Conservation (phyloP, 148 eudicot species). For the Rhododendron ovatum region DNA sequence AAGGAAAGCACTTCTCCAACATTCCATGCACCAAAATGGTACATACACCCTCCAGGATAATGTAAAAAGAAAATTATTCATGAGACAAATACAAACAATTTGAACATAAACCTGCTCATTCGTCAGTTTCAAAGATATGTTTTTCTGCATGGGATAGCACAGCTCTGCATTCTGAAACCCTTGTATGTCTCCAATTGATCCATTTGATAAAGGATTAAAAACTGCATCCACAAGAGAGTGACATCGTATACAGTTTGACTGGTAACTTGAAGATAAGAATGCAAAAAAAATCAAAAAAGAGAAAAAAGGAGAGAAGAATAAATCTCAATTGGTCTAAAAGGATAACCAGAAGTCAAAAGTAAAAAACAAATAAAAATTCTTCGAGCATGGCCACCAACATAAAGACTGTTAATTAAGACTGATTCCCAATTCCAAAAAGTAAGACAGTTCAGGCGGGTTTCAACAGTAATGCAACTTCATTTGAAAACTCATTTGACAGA, state of each 20-base stretch:
- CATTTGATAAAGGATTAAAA: conserved; percentile 51
- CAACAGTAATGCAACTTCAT: not conserved
- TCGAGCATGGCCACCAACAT: not conserved
- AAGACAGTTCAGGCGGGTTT: not conserved
- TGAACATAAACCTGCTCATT: conserved; percentile 66
- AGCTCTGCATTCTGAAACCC: conserved; percentile 48
- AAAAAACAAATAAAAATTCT: not conserved
- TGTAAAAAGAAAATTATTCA: not conserved
- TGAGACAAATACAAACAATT: not conserved
- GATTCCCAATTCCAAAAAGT: not conserved
- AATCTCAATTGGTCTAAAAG: not conserved
- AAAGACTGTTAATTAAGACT: not conserved
- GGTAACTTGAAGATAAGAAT: not conserved
- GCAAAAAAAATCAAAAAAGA: not conserved
- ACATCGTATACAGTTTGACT: not conserved
- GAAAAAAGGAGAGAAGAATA: not conserved
- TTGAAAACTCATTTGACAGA: not conserved
- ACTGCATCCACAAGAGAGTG: conserved; percentile 33
- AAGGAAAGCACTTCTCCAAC: not conserved
- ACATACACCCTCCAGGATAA: not conserved
- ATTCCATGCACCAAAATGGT: not conserved
- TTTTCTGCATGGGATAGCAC: conserved; percentile 81
- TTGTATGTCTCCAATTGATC: conserved; percentile 42
- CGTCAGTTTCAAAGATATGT: conserved; percentile 43
- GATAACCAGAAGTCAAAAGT: not conserved